Conservation (phyloP, 345 rosid species). For the Salix purpurea region DNA sequence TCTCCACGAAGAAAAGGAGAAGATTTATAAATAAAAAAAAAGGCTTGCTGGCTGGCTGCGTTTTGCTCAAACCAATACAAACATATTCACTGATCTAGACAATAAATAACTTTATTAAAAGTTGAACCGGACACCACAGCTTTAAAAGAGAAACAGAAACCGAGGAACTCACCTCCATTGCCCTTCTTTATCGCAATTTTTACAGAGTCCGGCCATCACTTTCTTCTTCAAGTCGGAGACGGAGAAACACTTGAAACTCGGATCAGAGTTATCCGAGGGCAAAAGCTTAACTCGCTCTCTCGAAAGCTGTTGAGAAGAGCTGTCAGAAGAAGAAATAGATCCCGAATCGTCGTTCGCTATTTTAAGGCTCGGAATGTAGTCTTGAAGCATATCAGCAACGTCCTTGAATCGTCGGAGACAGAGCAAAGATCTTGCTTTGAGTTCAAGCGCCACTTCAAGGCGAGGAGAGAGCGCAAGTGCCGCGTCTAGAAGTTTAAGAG, state of each 20-base stretch:
- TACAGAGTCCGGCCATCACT: conserved; percentile 75
- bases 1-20: neutral
- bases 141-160: no score
- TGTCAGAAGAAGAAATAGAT: conserved; percentile 47
- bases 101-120: conserved; percentile 17
- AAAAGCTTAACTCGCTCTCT: conserved; percentile 56
- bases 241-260: conserved; percentile 72
- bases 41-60: neutral
- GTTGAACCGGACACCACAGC: neutral
- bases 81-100: conserved; percentile 5
- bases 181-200: conserved; percentile 71
- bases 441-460: conserved; percentile 65
- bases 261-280: conserved; percentile 37
- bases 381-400: conserved; percentile 80
- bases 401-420: conserved; percentile 62
- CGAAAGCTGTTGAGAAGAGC: conserved; percentile 41
- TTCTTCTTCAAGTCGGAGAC: conserved; percentile 81
- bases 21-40: neutral
- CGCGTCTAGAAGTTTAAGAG: conserved; percentile 69
- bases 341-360: conserved; percentile 51
- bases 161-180: conserved; percentile 71
- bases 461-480: conserved; percentile 76
- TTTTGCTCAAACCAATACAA: conserved; percentile 14
- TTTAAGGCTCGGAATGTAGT: conserved; percentile 74
- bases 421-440: conserved; percentile 73